Evolutionary conservation across 345 rosid species (phyloP).

Genomic region (Physaria fendleri): DNA sequence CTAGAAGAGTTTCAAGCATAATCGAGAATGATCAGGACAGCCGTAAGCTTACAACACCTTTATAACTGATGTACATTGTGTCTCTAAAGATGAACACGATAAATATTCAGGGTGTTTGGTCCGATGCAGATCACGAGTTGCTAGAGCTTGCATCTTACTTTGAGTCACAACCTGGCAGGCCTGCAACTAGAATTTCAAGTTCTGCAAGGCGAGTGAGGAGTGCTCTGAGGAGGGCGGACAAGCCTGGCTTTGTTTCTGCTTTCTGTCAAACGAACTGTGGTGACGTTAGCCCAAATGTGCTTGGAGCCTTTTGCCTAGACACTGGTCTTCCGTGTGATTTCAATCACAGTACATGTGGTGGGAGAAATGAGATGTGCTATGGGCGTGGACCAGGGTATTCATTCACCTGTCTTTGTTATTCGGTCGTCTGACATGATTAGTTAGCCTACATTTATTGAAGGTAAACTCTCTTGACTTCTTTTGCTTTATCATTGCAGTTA

Average conservation of each 20-base stretch:
- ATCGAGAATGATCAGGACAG: constrained; percentile 37
- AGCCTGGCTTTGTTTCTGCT: constrained; percentile 86
- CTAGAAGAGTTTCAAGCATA: constrained; percentile 70
- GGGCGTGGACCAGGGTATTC: constrained; percentile 97
- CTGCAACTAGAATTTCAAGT: constrained; percentile 54
- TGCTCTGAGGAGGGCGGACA: constrained; percentile 72
- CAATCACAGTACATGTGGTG: constrained; percentile 95
- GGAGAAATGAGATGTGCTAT: constrained; percentile 86
- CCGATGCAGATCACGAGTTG: constrained; percentile 59
- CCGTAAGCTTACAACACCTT: constrained; percentile 41
- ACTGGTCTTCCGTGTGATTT: constrained; percentile 95
- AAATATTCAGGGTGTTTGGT: constrained; percentile 10
- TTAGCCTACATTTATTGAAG: not conserved
- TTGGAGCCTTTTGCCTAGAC: constrained; percentile 87
- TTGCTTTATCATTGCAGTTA: constrained; percentile 43
- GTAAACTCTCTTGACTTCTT: constrained; percentile 2
- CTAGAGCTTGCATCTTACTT: constrained; percentile 90
- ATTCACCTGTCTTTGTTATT: constrained; percentile 20
- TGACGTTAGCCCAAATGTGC: constrained; percentile 97
- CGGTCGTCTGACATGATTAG: not conserved
- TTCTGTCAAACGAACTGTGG: constrained; percentile 98
- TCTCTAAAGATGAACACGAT: constrained; percentile 1
- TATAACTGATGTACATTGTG: not conserved
- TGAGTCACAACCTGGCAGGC: constrained; percentile 65
- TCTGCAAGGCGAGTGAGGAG: constrained; percentile 75